A percentile compares a stretch with the other conserved stretches of the same genome.
Evolutionary conservation across 352 stramenopile species (phyloP).

Genomic region (Phytophthora multivora): DNA sequence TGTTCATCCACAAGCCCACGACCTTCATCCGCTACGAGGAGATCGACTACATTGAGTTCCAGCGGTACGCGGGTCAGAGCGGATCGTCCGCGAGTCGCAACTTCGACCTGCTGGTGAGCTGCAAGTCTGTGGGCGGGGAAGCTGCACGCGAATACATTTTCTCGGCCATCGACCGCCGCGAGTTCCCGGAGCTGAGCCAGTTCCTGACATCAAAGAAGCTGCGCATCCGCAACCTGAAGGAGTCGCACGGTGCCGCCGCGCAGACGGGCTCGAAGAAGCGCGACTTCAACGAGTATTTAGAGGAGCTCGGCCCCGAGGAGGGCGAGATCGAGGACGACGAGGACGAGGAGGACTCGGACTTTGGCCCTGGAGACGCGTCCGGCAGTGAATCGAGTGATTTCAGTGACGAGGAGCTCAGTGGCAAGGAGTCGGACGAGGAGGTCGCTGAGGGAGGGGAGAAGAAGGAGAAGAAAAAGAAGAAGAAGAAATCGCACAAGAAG

Average conservation of each 20-base stretch:
- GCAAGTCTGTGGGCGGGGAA: slow-evolving; percentile 88
- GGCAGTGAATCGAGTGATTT: slow-evolving; percentile 78
- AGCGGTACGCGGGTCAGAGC: slow-evolving; percentile 94
- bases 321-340: slow-evolving; percentile 92
- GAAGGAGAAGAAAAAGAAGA: slow-evolving; percentile 71
- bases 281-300: slow-evolving; percentile 82
- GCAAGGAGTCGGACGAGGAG: slow-evolving; percentile 74
- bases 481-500: slow-evolving; percentile 79
- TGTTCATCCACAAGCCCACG: slow-evolving; percentile 99
- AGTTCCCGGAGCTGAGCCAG: slow-evolving; percentile 94
- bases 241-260: slow-evolving; percentile 60
- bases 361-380: slow-evolving; percentile 80
- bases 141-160: slow-evolving; percentile 93
- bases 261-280: slow-evolving; percentile 67
- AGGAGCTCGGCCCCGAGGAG: slow-evolving; percentile 78
- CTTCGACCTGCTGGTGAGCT: slow-evolving; percentile 95
- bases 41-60: slow-evolving; percentile 98
- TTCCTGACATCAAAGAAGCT: slow-evolving; percentile 97
- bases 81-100: slow-evolving; percentile 91
- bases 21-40: slow-evolving; percentile 99
- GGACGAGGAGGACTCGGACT: slow-evolving; percentile 93
- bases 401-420: slow-evolving; percentile 82
- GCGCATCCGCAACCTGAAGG: slow-evolving; percentile 92
- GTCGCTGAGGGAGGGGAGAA: slow-evolving; percentile 44
- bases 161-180: slow-evolving; percentile 95